Evolutionary conservation across 768 basidiomycete species (phyloP).

Genomic region (Auriculariales sp.): DNA sequence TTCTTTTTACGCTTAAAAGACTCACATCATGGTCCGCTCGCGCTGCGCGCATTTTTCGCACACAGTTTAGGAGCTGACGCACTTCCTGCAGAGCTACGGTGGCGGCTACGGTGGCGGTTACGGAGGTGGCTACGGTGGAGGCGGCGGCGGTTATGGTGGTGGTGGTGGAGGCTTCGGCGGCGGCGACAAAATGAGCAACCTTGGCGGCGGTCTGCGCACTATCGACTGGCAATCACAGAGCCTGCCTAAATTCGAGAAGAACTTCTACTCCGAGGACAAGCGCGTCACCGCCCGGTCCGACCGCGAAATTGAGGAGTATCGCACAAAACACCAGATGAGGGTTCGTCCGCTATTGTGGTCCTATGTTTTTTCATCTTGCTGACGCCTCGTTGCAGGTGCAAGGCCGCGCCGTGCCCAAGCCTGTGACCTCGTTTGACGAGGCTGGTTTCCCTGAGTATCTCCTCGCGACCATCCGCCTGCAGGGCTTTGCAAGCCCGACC

Average conservation of each 20-base stretch:
- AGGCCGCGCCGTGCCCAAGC: conserved; percentile 78
- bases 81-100: conserved; percentile 11
- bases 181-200: conserved; percentile 58
- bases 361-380: neutral
- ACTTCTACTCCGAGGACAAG: conserved; percentile 90
- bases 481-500: conserved; percentile 83
- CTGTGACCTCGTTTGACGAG: conserved; percentile 86
- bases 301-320: conserved; percentile 80
- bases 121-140: conserved; percentile 20
- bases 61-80: neutral
- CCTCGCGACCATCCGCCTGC: conserved; percentile 81
- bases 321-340: conserved; percentile 74
- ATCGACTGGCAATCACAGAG: conserved; percentile 74
- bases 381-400: conserved; percentile 41
- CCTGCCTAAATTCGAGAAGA: conserved; percentile 87
- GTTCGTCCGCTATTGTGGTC: conserved; percentile 19
- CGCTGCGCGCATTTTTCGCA: neutral
- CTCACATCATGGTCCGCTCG: conserved; percentile 1
- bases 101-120: conserved; percentile 22
- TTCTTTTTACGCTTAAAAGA: neutral
- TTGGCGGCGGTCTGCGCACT: conserved; percentile 67
- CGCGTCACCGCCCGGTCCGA: conserved; percentile 65
- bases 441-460: conserved; percentile 94
- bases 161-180: conserved; percentile 36
- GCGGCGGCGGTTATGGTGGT: conserved; percentile 36